phyloP scores from a whole-genome alignment of 2,329 filamentous ascomycete species.

The Rhytidhysteron rufulum region DNA sequence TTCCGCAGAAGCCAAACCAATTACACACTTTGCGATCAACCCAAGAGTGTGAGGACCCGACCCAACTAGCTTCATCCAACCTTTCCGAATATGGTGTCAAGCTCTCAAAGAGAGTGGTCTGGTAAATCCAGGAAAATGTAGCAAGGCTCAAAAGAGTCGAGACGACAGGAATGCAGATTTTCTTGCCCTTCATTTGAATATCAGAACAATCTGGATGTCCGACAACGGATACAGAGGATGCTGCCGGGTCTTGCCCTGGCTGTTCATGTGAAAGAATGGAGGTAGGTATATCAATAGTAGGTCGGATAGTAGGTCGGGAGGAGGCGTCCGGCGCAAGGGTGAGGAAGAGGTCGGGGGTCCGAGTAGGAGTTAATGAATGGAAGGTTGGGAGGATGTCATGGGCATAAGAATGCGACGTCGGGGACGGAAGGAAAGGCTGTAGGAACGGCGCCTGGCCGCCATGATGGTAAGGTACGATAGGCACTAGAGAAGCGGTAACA shows the following conservation, averaged over 20 bases:
- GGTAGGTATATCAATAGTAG: conserved; percentile 27
- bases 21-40: conserved; percentile 55
- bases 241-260: conserved; percentile 12
- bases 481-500: conserved; percentile 20
- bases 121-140: conserved; percentile 33
- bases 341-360: conserved; percentile 10
- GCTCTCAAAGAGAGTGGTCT: conserved; percentile 28
- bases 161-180: conserved; percentile 28
- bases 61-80: conserved; percentile 31
- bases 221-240: conserved; percentile 13
- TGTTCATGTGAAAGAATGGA: conserved; percentile 21
- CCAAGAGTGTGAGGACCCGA: conserved; percentile 36
- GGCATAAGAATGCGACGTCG: conserved; percentile 12
- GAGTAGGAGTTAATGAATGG: conserved; percentile 13
- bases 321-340: conserved; percentile 27
- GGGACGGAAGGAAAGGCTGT: conserved; percentile 15
- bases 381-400: conserved; percentile 15
- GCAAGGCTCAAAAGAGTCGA: conserved; percentile 35
- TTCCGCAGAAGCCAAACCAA: conserved; percentile 75
- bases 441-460: conserved; percentile 33
- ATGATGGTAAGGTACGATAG: conserved; percentile 32
- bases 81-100: conserved; percentile 29
- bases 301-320: conserved; percentile 8
- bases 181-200: conserved; percentile 33
- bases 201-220: conserved; percentile 14